Base-by-base conservation (phyloP, 1,284 basidiomycete genomes). In the Malassezia pachydermatis region DNA sequence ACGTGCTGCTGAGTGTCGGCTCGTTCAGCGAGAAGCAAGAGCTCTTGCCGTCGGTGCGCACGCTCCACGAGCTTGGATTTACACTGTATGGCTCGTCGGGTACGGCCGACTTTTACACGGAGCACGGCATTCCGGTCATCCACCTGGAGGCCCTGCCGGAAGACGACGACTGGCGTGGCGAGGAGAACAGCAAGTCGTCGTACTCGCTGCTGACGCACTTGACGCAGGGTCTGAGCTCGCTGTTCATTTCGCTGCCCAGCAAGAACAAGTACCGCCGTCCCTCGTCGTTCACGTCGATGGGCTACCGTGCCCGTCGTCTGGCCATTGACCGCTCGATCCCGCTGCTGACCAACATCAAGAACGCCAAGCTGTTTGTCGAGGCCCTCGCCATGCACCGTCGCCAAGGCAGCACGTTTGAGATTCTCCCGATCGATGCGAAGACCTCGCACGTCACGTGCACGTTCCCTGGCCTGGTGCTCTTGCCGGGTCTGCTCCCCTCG, bases 311-410 rank as follows among this genome's bases (percentile, higher is more conserved):
- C 25, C 86, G 94, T 72, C 85, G 92, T 59, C 90, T 96, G 86
- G 92, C 94, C n/a, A 92, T 99, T 58, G 92, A 99, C 75, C 95
- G 92, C 67, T 90, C 89, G 27, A 84, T 98, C 30, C 92, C 94
- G 0, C 78, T 98, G 45, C 89, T 98, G 72, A 98, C 92, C 51
- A 98, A 99, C 72, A 86, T 98, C 76, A 98, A 99, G 78, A 90
- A 89, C 71, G 94, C 94, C 57, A 98, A 98, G 75, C 79, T 99
- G 67, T 81, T 98, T 41, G 85, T 88, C 32, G 90, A 98, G 74
- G 94, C 92, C 2, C 80, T 98, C 51, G 84, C 95, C 53, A 82
- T 63, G 29, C 59, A 68, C 55, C 59, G 65, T 45, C 59, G 60
- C 88, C 60, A 86, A 81, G 73, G 60, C 25, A 84, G 89, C 14